phyloP scores from a whole-genome alignment of 2,329 filamentous ascomycete genomes.

The Fusarium globosum region DNA sequence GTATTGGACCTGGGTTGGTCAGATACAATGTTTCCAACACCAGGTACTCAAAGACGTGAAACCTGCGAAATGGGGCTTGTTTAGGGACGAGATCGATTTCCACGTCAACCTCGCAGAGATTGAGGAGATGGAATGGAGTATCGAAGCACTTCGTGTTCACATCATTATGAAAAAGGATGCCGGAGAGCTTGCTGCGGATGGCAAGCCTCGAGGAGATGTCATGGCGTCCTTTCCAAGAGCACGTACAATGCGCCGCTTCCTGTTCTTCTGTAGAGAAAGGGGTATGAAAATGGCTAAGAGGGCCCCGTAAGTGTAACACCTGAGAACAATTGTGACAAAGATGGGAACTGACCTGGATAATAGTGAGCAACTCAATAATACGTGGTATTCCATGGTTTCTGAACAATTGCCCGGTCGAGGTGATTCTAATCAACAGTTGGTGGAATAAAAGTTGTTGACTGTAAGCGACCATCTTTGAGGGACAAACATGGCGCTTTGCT shows the following conservation, averaged over 20 bases:
- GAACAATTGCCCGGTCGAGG: conserved; percentile 47
- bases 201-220: conserved; percentile 57
- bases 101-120: conserved; percentile 61
- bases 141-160: conserved; percentile 55
- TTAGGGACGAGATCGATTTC: conserved; percentile 63
- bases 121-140: conserved; percentile 57
- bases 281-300: conserved; percentile 55
- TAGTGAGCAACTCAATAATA: conserved; percentile 51
- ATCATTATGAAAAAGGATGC: conserved; percentile 52
- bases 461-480: background rate
- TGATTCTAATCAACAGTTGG: conserved; percentile 41
- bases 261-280: conserved; percentile 59
- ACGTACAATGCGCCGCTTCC: conserved; percentile 64
- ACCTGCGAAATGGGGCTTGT: conserved; percentile 61
- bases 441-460: conserved; percentile 38
- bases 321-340: background rate
- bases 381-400: conserved; percentile 53
- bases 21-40: conserved; percentile 60
- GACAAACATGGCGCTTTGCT: background rate
- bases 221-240: conserved; percentile 64
- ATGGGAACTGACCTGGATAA: conserved; percentile 27
- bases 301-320: conserved; percentile 52
- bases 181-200: conserved; percentile 44
- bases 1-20: conserved; percentile 65
- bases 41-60: conserved; percentile 61